Evolutionary conservation across 2,329 filamentous ascomycete genomes (phyloP), one percentile per base, ranked within the genome.

Genomic region (Trichoderma asperellum): DNA sequence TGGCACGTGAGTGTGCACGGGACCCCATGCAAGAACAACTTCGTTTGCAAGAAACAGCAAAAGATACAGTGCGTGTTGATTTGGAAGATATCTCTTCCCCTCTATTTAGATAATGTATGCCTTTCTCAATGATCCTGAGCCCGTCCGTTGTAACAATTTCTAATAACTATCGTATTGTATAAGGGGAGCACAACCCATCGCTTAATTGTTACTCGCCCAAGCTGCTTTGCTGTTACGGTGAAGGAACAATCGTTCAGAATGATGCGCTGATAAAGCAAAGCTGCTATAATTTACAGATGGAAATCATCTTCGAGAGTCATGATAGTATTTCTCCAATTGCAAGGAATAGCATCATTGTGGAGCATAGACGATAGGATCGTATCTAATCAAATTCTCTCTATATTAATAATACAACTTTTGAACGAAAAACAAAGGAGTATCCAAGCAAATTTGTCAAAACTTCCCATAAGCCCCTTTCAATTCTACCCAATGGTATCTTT

Each of bases 401-500:
- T 24, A 21, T 24, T 12, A 49, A 8, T 49, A 49, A 49, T 49
- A 49, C 47, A 49, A 5, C 4, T 24, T 8, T 16, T 43, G 5
- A 16, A 16, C 5, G 40, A 49, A 24, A 24, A 24, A 12, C n/a
- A 49, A 12, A 11, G 11, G 0, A 49, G 47, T 49, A 49, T 49
- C 47, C 2, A 24, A 11, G 21, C 5, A 24, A 24, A 14, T 49
- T 24, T 49, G 47, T 49, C 47, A 49, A 49, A 49, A 21, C 47
- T 21, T 49, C 21, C 47, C 47, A 21, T 49, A 49, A 49, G 5
- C 21, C 47, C n/a, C 11, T 10, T 12, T 12, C 47, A 49, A 29
- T 24, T 29, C 32, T 49, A 27, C 43, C 59, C 32, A 14, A 37
- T 53, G 60, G 43, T 62, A 62, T 62, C 60, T 53, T 35, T 62